Conservation (phyloP, 805 yeast genomes). For the Teunomyces tritomae region DNA sequence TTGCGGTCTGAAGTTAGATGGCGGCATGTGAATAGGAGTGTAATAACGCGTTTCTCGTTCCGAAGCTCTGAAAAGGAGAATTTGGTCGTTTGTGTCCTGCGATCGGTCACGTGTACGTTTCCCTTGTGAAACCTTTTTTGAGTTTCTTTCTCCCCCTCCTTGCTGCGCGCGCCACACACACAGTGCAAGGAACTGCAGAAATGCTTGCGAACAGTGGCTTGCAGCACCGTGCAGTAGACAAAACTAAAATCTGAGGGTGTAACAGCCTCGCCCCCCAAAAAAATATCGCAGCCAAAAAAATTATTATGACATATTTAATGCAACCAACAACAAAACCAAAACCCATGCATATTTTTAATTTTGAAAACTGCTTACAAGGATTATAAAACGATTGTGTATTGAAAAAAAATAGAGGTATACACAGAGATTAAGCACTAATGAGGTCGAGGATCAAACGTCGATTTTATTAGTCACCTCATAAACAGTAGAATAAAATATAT, state of each 20-base stretch:
- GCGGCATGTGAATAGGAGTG: neutral
- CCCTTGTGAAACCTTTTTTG: neutral
- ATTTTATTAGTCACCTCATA: neutral
- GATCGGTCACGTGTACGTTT: neutral
- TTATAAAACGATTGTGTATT: neutral
- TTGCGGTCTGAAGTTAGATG: constrained; percentile 5
- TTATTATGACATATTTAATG: too few species aligned
- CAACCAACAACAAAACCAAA: neutral
- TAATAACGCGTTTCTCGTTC: too few species aligned
- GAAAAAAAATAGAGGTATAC: neutral
- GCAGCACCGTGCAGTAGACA: too few species aligned
- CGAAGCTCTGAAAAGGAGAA: neutral
- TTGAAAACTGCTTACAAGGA: neutral
- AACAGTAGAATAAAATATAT: neutral
- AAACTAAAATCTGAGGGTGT: too few species aligned
- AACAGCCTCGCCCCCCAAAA: neutral
- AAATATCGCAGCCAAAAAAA: neutral
- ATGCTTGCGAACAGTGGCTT: too few species aligned
- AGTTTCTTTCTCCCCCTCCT: neutral
- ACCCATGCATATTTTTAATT: too few species aligned
- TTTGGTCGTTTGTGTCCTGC: neutral
- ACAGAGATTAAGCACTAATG: neutral
- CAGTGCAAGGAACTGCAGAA: too few species aligned
- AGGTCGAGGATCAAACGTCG: neutral
- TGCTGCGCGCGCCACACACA: neutral